Base-by-base conservation (phyloP, 257 asterid genomes). In the Scutellaria barbata region DNA sequence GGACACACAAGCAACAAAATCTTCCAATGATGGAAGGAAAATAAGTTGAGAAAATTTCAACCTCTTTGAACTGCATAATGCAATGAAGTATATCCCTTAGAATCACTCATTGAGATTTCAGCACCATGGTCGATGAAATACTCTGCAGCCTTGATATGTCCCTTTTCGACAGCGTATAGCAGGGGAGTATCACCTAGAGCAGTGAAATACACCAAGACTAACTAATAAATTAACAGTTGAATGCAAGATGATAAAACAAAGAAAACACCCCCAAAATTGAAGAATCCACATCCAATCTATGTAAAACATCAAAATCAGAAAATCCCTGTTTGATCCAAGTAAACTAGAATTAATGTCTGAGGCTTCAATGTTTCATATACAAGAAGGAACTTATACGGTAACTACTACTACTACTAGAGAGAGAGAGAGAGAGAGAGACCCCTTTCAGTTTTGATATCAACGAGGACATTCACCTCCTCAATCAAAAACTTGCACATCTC, bases 111-210 rank as follows among this genome's bases (percentile, higher is more conserved):
- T 0, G 14, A 18, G 25, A 69, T 11, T 7, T 8, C n/a, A 17
- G 79, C 82, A 35, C 79, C 76, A 3, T 57, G 72, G 18, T 10
- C 18, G 33, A 68, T 73, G 42, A 78, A 66, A 73, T 73, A 73
- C 46, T 62, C 45, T 37, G 66, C 79, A 13, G 66, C 22, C 7
- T 22, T 12, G 25, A 57, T 11, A 6, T 64, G 60, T n/a, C 52
- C 76, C 42, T 8, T 18, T 5, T 4, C 25, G 2, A 7, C 39
- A 74, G 82, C 82, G 45, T 39, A 17, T 13, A 63, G 39, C 52
- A 79, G 62, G 48, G 82, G 76, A 69, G 46, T 79, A 11, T 39
- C 63, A 55, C 79, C 82, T 79, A 59, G 63, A 40, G 39, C 58
- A 72, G 56, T 37, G 12, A 5, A 7, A 6, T 3, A 17, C 1